Evolutionary conservation across 2,329 filamentous ascomycete genomes (phyloP), one percentile per base, ranked within the genome.

Genomic region (Stylonectria norvegica): DNA sequence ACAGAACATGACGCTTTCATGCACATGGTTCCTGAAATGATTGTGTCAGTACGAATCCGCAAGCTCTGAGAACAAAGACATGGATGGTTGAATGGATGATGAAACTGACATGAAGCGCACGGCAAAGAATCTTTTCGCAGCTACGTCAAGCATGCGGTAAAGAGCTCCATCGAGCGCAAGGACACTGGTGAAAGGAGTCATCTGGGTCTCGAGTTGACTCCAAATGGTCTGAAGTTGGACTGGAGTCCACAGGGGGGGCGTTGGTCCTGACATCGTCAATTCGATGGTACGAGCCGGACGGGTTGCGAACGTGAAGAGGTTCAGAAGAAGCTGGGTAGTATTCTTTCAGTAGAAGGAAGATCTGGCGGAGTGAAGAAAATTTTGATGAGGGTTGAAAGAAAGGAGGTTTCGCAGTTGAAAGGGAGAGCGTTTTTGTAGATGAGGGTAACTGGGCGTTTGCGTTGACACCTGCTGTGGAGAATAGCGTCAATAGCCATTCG

Each of bases 1-100:
- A 28, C 49, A 53, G 32, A 41, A 61, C 45, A 60, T 48, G 14
- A 57, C 55, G 4, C 38, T 32, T 30, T 58, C 51, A 5, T 41
- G 38, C n/a, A 52, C 45, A 36, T 52, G 40, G 20, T 46, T 28
- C 48, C 52, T 52, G 5, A 15, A 9, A 15, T 9, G 12, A 36
- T 25, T 52, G 11, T 32, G n/a, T n/a, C n/a, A n/a, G n/a, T n/a
- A n/a, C n/a, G n/a, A n/a, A n/a, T n/a, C n/a, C n/a, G n/a, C n/a
- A n/a, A n/a, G n/a, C n/a, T n/a, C n/a, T n/a, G n/a, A n/a, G n/a
- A n/a, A n/a, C n/a, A n/a, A n/a, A 6, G n/a, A 19, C 30, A 18
- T 15, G 48, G 43, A n/a, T 8, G 22, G 15, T 9, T n/a, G n/a
- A 28, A 29, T 5, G 23, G 12, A 25, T 37, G 11, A 15, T 7